phyloP scores from a whole-genome alignment of 192 early-diverging fungal species.

The Umbelopsis vinacea region DNA sequence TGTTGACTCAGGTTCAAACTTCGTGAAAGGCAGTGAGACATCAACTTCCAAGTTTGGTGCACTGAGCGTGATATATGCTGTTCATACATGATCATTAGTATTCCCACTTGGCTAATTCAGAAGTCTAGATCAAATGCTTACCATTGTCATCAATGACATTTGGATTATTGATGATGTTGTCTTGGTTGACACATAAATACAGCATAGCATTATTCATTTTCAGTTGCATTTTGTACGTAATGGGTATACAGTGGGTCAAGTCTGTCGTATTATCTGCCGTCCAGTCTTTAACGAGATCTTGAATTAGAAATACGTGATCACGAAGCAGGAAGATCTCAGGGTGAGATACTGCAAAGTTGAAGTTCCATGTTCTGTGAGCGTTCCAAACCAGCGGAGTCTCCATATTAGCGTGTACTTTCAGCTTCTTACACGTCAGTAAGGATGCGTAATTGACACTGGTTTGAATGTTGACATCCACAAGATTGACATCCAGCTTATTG shows the following conservation, averaged over 20 bases:
- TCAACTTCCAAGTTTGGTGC: constrained; percentile 44
- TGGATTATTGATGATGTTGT: constrained; percentile 78
- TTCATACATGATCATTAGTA: constrained; percentile 3
- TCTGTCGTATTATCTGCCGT: constrained; percentile 55
- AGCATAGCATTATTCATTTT: constrained; percentile 53
- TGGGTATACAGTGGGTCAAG: constrained; percentile 70
- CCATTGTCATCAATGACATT: constrained; percentile 75
- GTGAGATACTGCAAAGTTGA: constrained; percentile 50
- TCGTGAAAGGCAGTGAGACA: constrained; percentile 58
- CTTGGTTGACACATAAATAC: constrained; percentile 72
- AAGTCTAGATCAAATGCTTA: constrained; percentile 36
- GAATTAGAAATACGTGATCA: constrained; percentile 76
- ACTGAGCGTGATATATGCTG: constrained; percentile 28
- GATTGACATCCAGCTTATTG: constrained; percentile 50
- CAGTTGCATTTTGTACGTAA: constrained; percentile 62
- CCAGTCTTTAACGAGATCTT: constrained; percentile 75
- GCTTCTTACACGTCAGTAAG: constrained; percentile 50
- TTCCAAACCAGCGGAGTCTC: constrained; percentile 77
- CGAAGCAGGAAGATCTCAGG: constrained; percentile 67
- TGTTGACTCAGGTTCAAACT: constrained; percentile 59
- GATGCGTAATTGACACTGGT: constrained; percentile 74
- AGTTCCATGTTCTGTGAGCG: constrained; percentile 65
- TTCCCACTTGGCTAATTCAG: background rate
- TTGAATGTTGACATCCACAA: constrained; percentile 52
- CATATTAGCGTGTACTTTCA: constrained; percentile 59